Evolutionary conservation across 78 protist species (phyloP), one percentile per base, ranked within the genome.

Genomic region (Isochrysis galbana): DNA sequence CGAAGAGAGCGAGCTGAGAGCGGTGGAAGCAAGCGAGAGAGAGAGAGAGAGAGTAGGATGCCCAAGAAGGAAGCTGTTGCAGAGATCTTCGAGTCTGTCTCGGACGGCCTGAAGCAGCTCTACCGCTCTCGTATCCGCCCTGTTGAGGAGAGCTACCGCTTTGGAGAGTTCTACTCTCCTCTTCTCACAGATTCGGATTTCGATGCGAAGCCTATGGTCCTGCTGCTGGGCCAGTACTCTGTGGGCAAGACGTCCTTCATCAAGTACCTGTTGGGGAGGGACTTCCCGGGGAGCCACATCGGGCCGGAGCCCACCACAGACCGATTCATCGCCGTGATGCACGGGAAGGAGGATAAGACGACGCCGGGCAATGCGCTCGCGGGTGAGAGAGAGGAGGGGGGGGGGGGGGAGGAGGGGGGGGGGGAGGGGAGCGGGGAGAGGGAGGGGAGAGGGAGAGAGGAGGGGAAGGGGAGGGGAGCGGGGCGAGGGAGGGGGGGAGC

Each of bases 271-370:
- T 70, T 90, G 51, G 92, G 92, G 69, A 54, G 77, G 44, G 92
- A 90, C 87, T 90, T 90, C n/a, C 92, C 84, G 1, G 92, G 92
- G 29, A 25, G 23, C 87, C 92, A 80, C 87, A 90, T 87, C 48
- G 97, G 98, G 1, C 98, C 98, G 22, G 98, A 97, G 90, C 98
- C 98, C 69, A 97, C 98, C 42, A 97, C 98, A 19, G 98, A 97
- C 88, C 90, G 95, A 51, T 97, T 97, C 91, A 91, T 97, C 74
- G 97, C 98, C 5, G 95, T 97, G 44, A 95, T 97, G 97, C 91
- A 96, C 90, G 97, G 98, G 34, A 14, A 47, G 3, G 97, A 96
- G 34, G 98, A 97, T 34, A 87, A 93, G 77, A 48, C 90, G 21
- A 45, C 95, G 26, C 98, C 98, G 14, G 98, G 98, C n/a, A 48